Evolutionary conservation across 176 grass and related monocot species (phyloP), one percentile per base, ranked within the genome.

Genomic region (Triticum timopheevii): DNA sequence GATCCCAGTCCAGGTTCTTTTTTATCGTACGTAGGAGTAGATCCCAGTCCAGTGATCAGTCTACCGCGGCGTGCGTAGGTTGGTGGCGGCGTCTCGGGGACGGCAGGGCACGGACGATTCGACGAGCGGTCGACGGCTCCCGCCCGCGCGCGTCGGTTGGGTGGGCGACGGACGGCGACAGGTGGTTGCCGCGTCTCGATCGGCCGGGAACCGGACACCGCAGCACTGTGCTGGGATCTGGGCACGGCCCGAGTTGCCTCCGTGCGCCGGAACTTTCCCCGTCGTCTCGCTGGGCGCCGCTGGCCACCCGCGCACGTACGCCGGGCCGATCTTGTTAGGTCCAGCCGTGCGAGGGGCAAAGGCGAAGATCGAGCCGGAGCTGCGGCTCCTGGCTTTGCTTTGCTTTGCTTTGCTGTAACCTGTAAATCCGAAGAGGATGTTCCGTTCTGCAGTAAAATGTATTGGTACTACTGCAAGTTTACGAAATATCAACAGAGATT

Each of bases 121-220:
- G 35, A 65, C 52, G 54, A 27, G 12, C 15, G 40, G 71, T 74
- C 59, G 65, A 56, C 74, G 78, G 13, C 71, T 24, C 34, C 52
- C 30, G 35, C 20, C 4, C 16, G 39, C 23, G 58, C 16, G 39
- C 23, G 58, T 79, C 64, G 81, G 90, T 85, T 77, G 90, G 76
- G 62, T 77, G 90, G 76, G 62, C 61, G 89, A 91, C 20, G 76
- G 90, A 91, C 30, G 78, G 78, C 78, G 83, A 90, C 78, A 13
- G 80, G 73, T 75, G 28, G 89, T 84, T 91, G 85, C 80, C 40
- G 80, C 89, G 28, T 82, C 80, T 82, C 80, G 3, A 23, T 75
- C 89, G 45, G 35, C 85, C 89, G 65, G 74, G 80, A 52, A 58
- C 80, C 34, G 85, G 61, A 65, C 89, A 74, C 59, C 27, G 17